A percentile compares a stretch with the other conserved stretches of the same genome.
Evolutionary conservation across 306 rosid species (phyloP).

Genomic region (Comarum palustre): DNA sequence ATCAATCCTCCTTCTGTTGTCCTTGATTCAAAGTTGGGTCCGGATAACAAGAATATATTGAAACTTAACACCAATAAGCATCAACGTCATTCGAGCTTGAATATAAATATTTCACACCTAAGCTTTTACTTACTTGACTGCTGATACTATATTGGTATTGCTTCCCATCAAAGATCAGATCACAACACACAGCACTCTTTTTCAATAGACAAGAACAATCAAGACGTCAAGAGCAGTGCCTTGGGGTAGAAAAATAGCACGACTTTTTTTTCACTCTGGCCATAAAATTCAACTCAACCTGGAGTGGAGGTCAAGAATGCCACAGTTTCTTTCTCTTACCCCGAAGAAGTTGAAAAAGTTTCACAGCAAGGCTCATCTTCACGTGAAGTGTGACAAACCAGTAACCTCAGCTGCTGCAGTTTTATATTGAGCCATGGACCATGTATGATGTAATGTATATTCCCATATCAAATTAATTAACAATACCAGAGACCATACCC

Average conservation of each 20-base stretch:
- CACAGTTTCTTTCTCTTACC: neutral
- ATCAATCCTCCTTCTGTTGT: neutral
- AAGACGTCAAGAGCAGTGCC: neutral
- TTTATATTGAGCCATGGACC: conserved; percentile 31
- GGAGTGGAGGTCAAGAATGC: neutral
- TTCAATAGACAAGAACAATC: neutral
- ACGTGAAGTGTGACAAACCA: conserved; percentile 55
- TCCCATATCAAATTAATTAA: conserved; percentile 27
- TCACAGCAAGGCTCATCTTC: conserved; percentile 18
- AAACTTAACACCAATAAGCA: no score
- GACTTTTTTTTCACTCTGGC: neutral
- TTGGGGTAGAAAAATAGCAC: neutral
- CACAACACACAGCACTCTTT: neutral
- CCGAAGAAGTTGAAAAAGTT: neutral
- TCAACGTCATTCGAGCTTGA: no score
- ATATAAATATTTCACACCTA: no score
- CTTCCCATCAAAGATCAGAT: neutral
- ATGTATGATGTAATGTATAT: conserved; percentile 40
- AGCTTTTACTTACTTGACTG: no score
- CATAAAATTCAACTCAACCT: neutral
- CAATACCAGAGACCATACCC: conserved; percentile 22
- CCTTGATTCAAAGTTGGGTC: neutral
- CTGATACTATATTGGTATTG: no score
- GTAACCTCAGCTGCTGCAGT: conserved; percentile 32
- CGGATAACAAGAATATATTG: no score